Percentiles rank a stretch among this genome's conserved stretches.
phyloP scores from a whole-genome alignment of 2,329 filamentous ascomycete species.

The Diaporthe vexans region DNA sequence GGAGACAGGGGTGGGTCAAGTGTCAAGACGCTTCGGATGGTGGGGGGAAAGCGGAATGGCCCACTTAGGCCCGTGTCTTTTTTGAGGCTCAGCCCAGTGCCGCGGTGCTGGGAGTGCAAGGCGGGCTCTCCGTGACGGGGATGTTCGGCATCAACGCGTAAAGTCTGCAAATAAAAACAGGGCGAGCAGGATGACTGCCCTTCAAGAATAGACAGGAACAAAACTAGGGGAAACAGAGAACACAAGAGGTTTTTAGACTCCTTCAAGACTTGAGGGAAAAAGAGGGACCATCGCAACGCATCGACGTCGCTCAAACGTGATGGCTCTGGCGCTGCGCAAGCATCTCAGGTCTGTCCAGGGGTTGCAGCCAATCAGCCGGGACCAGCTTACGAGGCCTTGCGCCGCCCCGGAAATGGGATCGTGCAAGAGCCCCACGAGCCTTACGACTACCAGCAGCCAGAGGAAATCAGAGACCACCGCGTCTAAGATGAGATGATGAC shows the following conservation, averaged over 20 bases:
- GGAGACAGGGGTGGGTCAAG: constrained; percentile 17
- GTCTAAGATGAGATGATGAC: constrained; percentile 14
- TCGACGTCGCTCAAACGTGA: constrained; percentile 20
- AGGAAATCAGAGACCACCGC: constrained; percentile 2
- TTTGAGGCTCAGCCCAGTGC: constrained; percentile 33
- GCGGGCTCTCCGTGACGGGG: constrained; percentile 5
- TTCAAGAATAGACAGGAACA: too few relatives aligned
- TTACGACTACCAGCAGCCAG: constrained; percentile 22
- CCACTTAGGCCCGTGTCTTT: constrained; percentile 15
- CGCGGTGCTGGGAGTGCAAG: constrained; percentile 1
- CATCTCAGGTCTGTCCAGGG: constrained; percentile 36
- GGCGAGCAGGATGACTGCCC: not conserved
- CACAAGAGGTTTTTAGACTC: not conserved
- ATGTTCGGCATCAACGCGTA: constrained; percentile 16
- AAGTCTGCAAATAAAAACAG: constrained; percentile 4
- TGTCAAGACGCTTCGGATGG: constrained; percentile 30
- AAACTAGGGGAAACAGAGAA: not conserved
- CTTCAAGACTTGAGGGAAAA: not conserved
- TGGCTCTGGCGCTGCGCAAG: constrained; percentile 39
- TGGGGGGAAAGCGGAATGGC: constrained; percentile 20
- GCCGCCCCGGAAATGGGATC: constrained; percentile 41
- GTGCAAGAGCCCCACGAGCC: constrained; percentile 33
- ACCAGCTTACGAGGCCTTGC: constrained; percentile 50
- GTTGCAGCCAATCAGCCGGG: constrained; percentile 46
- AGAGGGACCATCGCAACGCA: not conserved